A percentile compares a stretch with the other conserved stretches of the same genome.
These are phyloP conservation scores for Aspergillus egyptiacus DNA, from an alignment of 495 filamentous ascomycete species.

Conservation along the genomic window DNA sequence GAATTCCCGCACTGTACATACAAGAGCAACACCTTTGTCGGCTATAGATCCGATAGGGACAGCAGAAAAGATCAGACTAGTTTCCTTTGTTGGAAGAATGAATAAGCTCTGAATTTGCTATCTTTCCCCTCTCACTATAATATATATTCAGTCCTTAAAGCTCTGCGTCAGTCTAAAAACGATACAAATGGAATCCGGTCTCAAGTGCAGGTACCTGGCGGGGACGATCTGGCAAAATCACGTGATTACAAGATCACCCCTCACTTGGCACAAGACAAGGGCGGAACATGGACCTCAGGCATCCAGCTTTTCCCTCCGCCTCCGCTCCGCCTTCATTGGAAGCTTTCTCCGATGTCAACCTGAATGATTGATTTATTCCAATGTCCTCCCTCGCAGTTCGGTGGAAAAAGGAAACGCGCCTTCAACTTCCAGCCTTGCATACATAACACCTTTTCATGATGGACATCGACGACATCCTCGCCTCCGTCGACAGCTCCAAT, in stretches of 20 bases:
- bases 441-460: conserved; percentile 37
- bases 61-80: conserved; percentile 26
- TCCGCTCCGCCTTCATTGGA: conserved; percentile 18
- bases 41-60: conserved; percentile 22
- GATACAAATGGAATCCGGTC: too few relatives aligned
- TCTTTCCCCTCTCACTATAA: too few relatives aligned
- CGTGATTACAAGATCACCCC: not conserved
- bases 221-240: too few relatives aligned
- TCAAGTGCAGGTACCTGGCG: too few relatives aligned
- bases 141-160: too few relatives aligned
- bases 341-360: too few relatives aligned
- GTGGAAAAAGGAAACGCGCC: too few relatives aligned
- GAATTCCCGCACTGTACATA: conserved; percentile 39
- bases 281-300: conserved; percentile 13
- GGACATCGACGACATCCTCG: conserved; percentile 89
- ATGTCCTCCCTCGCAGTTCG: too few relatives aligned
- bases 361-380: too few relatives aligned
- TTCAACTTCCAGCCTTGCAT: not conserved
- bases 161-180: too few relatives aligned
- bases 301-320: conserved; percentile 4
- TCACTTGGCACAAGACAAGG: not conserved
- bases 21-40: conserved; percentile 17
- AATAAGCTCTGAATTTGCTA: conserved; percentile 12
- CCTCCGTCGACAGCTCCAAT: conserved; percentile 62
- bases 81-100: conserved; percentile 29